Conservation (phyloP, 345 rosid species). For the Gynandropsis gynandra region DNA sequence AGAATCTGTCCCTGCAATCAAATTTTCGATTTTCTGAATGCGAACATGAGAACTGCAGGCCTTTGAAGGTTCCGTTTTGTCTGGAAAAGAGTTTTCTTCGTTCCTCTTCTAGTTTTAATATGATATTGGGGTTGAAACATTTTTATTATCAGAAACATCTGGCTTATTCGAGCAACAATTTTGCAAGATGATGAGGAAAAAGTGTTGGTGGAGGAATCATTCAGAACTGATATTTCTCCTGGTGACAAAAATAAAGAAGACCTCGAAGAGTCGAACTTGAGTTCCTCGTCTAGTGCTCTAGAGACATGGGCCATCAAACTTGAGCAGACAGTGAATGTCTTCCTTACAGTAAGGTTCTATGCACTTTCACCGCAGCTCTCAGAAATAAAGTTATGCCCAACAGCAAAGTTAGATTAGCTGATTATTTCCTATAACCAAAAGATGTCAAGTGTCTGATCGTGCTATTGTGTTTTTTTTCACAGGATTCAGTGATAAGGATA, state of each 20-base stretch:
- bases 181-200: conserved; percentile 67
- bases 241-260: conserved; percentile 22
- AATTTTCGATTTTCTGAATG: too few species aligned
- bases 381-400: background rate
- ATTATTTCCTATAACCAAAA: background rate
- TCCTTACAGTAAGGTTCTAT: conserved; percentile 55
- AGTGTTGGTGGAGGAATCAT: conserved; percentile 61
- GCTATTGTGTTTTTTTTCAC: conserved; percentile 18
- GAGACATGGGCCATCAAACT: conserved; percentile 59
- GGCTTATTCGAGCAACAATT: conserved; percentile 44
- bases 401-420: background rate
- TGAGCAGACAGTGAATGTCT: conserved; percentile 70
- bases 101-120: too few species aligned
- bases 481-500: conserved; percentile 88
- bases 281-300: conserved; percentile 31
- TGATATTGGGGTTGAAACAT: too few species aligned
- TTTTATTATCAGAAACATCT: conserved; percentile 31
- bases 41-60: too few species aligned
- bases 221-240: conserved; percentile 38
- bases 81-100: too few species aligned
- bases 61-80: too few species aligned
- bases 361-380: background rate
- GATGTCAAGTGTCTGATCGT: background rate
- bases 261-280: conserved; percentile 19
- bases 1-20: too few species aligned